Base-by-base conservation (phyloP, 805 yeast species). In the Lachancea cidri region DNA sequence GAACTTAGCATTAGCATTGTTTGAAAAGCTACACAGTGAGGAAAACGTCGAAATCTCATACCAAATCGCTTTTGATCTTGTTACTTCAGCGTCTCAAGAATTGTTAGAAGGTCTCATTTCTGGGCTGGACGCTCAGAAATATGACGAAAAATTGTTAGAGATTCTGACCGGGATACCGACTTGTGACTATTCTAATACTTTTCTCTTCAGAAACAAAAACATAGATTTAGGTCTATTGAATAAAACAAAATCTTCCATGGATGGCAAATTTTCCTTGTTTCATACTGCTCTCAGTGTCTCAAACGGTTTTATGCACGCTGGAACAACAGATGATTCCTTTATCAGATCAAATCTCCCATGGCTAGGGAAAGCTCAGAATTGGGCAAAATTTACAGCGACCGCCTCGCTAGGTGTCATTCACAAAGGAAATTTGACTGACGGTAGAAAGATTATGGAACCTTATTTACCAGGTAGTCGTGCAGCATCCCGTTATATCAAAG, bases 321-420 rank as follows among this genome's bases (percentile, higher is more conserved):
- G 98, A 43, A 93, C 98, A 11, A 86, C 98, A 6, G 94, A 86
- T 57, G 97, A 93, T 62, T 79, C 88, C 0, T 93, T 93, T 57
- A 84, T 91, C 66, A 76, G 96, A 61, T 76, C 83, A 33, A 93
- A 93, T 59, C 71, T 88, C 56, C 96, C 91, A 55, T 93, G 98
- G 97, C 72, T 93, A 51, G 94, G 95, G 33, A 86, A 88, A 66
- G 97, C 98, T n/a, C 82, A 91, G 35, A 88, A 91, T 65, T 93
- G 98, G 98, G 88, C 97, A 4, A 93, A 91, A 60, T 93, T 93
- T 63, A 81, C 96, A 0, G 97, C 98, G 2, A 91, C 98, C 11
- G 98, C 98, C 6, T 97, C 98, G 11, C 70, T 93, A 46, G 98
- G 98, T 60, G 98, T 91, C 22, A 89, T 93, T 52, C 98, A 93